Evolutionary conservation across 225 moss, liverwort and hornwort species (phyloP).

Genomic region (Takakia lepidozioides): DNA sequence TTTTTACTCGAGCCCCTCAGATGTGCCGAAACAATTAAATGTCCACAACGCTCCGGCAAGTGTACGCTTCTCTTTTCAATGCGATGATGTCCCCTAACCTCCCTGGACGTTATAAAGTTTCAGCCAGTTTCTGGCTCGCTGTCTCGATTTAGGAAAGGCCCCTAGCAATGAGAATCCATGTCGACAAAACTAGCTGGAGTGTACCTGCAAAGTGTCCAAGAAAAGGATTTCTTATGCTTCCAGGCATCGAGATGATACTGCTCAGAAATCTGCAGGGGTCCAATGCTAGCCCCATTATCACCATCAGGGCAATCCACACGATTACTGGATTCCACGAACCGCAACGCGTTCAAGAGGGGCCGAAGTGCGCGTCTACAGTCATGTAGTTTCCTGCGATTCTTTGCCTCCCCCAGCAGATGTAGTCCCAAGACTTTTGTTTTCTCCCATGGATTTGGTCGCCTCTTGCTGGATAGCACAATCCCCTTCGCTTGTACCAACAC

Average conservation of each 20-base stretch:
- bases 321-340: conserved; percentile 16
- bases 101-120: too few species aligned
- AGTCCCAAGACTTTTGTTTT: conserved; percentile 2
- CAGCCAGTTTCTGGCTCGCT: too few species aligned
- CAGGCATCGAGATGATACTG: conserved; percentile 10
- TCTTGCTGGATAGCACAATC: conserved; percentile 11
- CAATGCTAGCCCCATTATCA: conserved; percentile 11
- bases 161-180: too few species aligned
- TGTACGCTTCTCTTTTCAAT: too few species aligned
- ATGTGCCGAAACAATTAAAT: too few species aligned
- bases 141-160: too few species aligned
- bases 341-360: conserved; percentile 11
- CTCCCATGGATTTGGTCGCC: conserved; percentile 11
- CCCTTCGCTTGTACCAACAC: conserved; percentile 2
- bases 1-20: too few species aligned
- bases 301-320: conserved; percentile 10
- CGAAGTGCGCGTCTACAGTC: conserved; percentile 11
- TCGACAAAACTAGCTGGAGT: too few species aligned
- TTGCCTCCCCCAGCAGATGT: conserved; percentile 10
- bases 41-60: too few species aligned
- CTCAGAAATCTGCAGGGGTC: conserved; percentile 11
- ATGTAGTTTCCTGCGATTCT: conserved; percentile 8
- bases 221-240: conserved; percentile 16
- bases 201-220: conserved; percentile 22
- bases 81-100: too few species aligned